phyloP scores from a whole-genome alignment of 2,329 filamentous ascomycete species.

The Colletotrichum phormii region DNA sequence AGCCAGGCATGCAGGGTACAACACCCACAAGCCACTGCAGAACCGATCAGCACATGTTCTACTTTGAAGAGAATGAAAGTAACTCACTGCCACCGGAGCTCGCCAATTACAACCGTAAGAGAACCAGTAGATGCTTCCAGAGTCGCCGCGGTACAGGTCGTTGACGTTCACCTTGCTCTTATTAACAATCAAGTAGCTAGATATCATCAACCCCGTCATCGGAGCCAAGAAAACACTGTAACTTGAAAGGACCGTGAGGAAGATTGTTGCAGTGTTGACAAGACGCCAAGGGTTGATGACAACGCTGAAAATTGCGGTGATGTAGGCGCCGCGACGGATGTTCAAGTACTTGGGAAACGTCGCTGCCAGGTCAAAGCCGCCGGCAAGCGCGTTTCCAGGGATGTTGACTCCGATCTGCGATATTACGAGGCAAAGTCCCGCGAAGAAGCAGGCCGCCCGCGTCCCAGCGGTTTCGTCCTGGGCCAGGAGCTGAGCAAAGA shows the following conservation, averaged over 20 bases:
- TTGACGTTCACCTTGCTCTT: slow-evolving; percentile 50
- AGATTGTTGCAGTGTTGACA: slow-evolving; percentile 50
- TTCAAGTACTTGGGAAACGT: slow-evolving; percentile 52
- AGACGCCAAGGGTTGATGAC: slow-evolving; percentile 53
- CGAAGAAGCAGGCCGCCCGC: slow-evolving; percentile 52
- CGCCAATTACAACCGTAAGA: slow-evolving; percentile 54
- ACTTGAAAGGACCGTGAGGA: slow-evolving; percentile 49
- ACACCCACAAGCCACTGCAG: neutral
- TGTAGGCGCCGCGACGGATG: slow-evolving; percentile 51
- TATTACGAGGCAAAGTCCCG: slow-evolving; percentile 48
- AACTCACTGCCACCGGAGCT: slow-evolving; percentile 51
- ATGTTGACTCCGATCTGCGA: slow-evolving; percentile 53
- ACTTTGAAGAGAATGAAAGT: neutral
- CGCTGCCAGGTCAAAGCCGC: slow-evolving; percentile 53
- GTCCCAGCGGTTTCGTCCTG: slow-evolving; percentile 47
- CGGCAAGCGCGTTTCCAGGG: slow-evolving; percentile 50
- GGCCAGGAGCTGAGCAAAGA: slow-evolving; percentile 47
- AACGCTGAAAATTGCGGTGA: slow-evolving; percentile 49
- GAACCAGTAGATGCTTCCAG: slow-evolving; percentile 53
- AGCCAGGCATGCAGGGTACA: neutral
- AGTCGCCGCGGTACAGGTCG: slow-evolving; percentile 47
- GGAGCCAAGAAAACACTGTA: slow-evolving; percentile 53
- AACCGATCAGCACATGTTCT: neutral
- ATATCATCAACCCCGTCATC: slow-evolving; percentile 54
- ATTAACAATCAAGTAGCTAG: slow-evolving; percentile 48